Evolutionary conservation across 768 basidiomycete genomes (phyloP).

Genomic region (Tremella fuciformis): DNA sequence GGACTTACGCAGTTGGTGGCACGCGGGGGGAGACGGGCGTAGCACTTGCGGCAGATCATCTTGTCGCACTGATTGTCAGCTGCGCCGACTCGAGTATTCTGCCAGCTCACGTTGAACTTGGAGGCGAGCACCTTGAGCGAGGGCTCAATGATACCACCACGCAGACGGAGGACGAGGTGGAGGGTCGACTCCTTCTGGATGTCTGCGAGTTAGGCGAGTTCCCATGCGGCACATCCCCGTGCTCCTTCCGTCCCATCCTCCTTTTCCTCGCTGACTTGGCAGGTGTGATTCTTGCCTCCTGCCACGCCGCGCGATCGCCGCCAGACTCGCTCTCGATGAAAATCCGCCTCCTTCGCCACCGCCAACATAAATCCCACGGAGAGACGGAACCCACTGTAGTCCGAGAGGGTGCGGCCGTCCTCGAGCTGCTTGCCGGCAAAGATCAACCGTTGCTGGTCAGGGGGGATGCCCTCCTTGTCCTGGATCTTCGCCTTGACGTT

Average conservation of each 20-base stretch:
- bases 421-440: conserved; percentile 58
- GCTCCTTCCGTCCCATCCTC: neutral
- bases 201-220: conserved; percentile 27
- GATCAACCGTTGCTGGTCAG: conserved; percentile 57
- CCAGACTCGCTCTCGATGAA: neutral
- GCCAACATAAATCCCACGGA: neutral
- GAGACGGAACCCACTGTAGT: conserved; percentile 48
- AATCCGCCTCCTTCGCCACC: neutral
- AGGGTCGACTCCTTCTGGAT: conserved; percentile 77
- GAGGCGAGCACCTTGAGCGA: conserved; percentile 94
- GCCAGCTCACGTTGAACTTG: conserved; percentile 71
- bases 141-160: conserved; percentile 98
- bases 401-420: conserved; percentile 54
- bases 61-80: conserved; percentile 67
- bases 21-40: conserved; percentile 97
- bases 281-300: neutral
- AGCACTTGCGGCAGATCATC: conserved; percentile 99
- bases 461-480: conserved; percentile 55
- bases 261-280: neutral
- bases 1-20: conserved; percentile 96
- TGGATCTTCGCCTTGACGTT: conserved; percentile 56
- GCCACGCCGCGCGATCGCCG: neutral
- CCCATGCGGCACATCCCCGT: neutral
- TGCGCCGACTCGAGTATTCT: neutral
- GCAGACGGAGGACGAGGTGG: conserved; percentile 93